Evolutionary conservation across 352 stramenopile species (phyloP), one percentile per base, ranked within the genome.

Genomic region (Globisporangium yorkense): DNA sequence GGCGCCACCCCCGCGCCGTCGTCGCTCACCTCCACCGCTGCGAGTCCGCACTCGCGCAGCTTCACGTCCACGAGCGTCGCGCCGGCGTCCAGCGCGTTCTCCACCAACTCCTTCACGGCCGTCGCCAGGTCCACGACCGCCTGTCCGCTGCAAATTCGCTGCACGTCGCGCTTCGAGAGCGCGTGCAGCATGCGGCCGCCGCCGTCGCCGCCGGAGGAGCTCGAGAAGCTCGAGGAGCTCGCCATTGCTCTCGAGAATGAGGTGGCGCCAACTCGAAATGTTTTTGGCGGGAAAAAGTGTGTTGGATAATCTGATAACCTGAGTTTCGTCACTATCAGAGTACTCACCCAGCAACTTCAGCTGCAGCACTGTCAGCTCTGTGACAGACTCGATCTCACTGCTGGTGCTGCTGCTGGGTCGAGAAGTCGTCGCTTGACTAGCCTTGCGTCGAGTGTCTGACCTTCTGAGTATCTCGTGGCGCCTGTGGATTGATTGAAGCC

Each of bases 21-120:
- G 71, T 99, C 96, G 16, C 80, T 87, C 31, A 99, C 96, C 81
- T 99, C 94, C 49, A 99, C 93, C 39, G 79, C 70, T 33, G 96
- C 91, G 8, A 89, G 63, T 16, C 96, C 97, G 63, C 89, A 91
- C 65, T 98, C 85, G 56, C 89, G 88, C 6, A 99, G 69, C 56
- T 93, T 94, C 15, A 98, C 78, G 33, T 96, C 88, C 20, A 97
- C 77, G 61, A 72, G 63, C 55, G 77, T 77, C 31, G 81, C 79
- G 20, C 77, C 79, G 13, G 80, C 81, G 46, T 92, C 81, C 44
- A 95, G 66, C 37, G 80, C 75, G 69, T 99, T 99, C 68, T 99
- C 96, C 5, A 99, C 82, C 29, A 99, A 76, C 75, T 99, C 97
- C 70, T 99, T 99, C 24, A 99, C 91, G 16, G 96, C 92, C n/a